Evolutionary conservation across 441 rosid species (phyloP), one percentile per base, ranked within the genome.

Genomic region (Cnidoscolus chayamansa): DNA sequence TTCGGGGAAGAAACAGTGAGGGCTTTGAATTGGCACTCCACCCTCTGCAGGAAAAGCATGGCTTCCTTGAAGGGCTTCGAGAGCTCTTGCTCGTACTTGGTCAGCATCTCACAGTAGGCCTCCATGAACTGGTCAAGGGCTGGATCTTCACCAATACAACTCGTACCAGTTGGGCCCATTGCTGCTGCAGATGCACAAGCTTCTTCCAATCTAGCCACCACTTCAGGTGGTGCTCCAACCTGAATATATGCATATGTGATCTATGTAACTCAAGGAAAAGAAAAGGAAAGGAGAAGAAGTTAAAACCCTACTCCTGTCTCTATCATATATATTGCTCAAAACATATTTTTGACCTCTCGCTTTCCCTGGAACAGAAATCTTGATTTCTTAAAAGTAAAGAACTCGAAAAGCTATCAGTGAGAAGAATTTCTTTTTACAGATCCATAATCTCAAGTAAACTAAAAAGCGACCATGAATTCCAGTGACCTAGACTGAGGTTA

Each of bases 121-220:
- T 96, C 98, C 99, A 96, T 96, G 88, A 96, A 93, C 81, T 96
- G 98, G 77, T 96, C 99, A 68, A 96, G 90, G 2, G 88, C 94
- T 50, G 99, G 99, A 80, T 96, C 99, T 84, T 93, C 96, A 30
- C 98, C 98, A 9, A 90, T 30, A 65, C 86, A 76, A n/a, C 84
- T 80, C 40, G 77, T 57, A 19, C 75, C 73, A 15, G 74, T 53
- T 2, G 85, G 45, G 2, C 86, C 67, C 53, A 37, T 79, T 13
- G 90, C 75, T 0, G 79, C 88, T 1, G 86, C 91, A 11, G 92
- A 79, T 0, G 91, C 85, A 63, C 89, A 87, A 7, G 86, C 92
- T 72, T 85, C 97, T 67, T 95, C 99, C 31, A 95, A 75, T 79
- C 81, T 89, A 19, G 87, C 92, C 83, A 81, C 93, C 76, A 90